Evolutionary conservation across 2,329 filamentous ascomycete species (phyloP).

Genomic region (Aspergillus candidus): DNA sequence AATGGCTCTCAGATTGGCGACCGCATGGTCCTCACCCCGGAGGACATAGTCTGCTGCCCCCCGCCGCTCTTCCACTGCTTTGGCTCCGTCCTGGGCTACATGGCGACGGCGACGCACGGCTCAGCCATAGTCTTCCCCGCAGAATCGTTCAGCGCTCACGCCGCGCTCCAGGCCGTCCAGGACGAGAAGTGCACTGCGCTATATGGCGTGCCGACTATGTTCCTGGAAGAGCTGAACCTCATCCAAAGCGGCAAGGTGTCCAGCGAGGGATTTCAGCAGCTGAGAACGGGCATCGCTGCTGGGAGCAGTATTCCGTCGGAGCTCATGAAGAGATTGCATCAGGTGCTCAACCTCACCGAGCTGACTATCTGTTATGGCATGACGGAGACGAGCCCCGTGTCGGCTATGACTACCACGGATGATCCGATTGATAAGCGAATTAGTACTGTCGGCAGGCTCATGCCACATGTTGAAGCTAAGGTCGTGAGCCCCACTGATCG

Average conservation of each 20-base stretch:
- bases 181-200: slow-evolving; percentile 62
- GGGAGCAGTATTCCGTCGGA: slow-evolving; percentile 78
- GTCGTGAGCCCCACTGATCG: slow-evolving; percentile 66
- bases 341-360: slow-evolving; percentile 67
- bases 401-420: slow-evolving; percentile 70
- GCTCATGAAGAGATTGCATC: slow-evolving; percentile 62
- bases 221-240: slow-evolving; percentile 77
- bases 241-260: slow-evolving; percentile 50
- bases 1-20: slow-evolving; percentile 80
- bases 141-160: slow-evolving; percentile 77
- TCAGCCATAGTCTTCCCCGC: slow-evolving; percentile 77
- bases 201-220: slow-evolving; percentile 94
- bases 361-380: slow-evolving; percentile 94
- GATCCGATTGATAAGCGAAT: slow-evolving; percentile 70
- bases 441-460: slow-evolving; percentile 67
- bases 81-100: slow-evolving; percentile 85
- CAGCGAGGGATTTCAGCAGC: slow-evolving; percentile 53
- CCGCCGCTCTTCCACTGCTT: slow-evolving; percentile 66
- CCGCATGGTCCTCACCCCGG: slow-evolving; percentile 70
- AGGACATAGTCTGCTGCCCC: slow-evolving; percentile 63
- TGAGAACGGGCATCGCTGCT: slow-evolving; percentile 87
- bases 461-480: slow-evolving; percentile 77
- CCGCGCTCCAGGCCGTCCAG: slow-evolving; percentile 60
- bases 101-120: slow-evolving; percentile 82
- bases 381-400: slow-evolving; percentile 74